These are phyloP conservation scores for Serendipita sp. DNA, from an alignment of 768 basidiomycete genomes.

Conservation along the genomic window DNA sequence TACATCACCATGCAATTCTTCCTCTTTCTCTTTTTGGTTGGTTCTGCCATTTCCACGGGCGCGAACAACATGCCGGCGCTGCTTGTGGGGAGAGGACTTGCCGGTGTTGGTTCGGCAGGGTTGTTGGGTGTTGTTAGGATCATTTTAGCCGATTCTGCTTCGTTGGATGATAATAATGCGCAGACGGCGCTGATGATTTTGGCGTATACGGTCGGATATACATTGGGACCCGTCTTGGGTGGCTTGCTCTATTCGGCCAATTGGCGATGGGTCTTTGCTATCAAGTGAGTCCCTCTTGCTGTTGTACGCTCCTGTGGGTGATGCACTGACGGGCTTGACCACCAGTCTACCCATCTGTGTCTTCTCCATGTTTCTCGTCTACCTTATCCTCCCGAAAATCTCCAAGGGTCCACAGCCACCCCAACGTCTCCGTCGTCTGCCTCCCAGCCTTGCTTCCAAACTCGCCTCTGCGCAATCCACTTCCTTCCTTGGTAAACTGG, in stretches of 20 bases:
- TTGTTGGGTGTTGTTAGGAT: too few species aligned
- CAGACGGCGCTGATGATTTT: too few species aligned
- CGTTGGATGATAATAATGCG: constrained; percentile 20
- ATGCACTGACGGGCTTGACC: not conserved
- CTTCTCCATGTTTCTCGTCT: constrained; percentile 23
- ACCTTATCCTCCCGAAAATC: constrained; percentile 17
- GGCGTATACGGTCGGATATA: too few species aligned
- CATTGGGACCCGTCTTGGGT: constrained; percentile 29
- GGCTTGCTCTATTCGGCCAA: constrained; percentile 25
- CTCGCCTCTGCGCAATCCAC: too few species aligned
- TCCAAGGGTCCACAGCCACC: too few species aligned
- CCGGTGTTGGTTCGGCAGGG: too few species aligned
- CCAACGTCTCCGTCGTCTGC: not conserved
- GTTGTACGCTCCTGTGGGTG: too few species aligned
- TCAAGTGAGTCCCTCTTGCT: constrained; percentile 25
- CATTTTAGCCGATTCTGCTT: constrained; percentile 27
- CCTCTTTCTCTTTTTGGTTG: constrained; percentile 29
- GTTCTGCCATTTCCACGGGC: constrained; percentile 15
- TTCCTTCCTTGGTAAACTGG: too few species aligned
- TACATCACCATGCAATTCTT: constrained; percentile 30
- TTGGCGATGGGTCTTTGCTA: constrained; percentile 29
- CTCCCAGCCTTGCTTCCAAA: constrained; percentile 17
- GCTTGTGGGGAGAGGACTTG: too few species aligned
- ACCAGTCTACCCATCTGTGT: constrained; percentile 25
- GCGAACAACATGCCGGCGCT: too few species aligned